Percentiles rank a stretch among this genome's conserved stretches.
phyloP scores from a whole-genome alignment of 1,139 yeast species.

The Spencermartinsiella ligniputridi region DNA sequence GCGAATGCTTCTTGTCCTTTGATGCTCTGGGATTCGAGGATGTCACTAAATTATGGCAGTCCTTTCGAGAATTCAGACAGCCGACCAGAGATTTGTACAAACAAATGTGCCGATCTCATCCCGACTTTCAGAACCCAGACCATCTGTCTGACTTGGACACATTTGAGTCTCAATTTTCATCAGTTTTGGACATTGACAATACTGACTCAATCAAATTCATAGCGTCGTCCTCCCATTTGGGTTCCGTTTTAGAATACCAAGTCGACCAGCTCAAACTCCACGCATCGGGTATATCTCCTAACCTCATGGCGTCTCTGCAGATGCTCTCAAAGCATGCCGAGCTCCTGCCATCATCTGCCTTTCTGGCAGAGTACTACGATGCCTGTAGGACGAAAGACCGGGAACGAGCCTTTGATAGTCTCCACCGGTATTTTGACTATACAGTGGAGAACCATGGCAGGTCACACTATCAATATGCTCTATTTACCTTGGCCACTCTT shows the following conservation, averaged over 20 bases:
- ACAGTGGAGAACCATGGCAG: conserved; percentile 66
- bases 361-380: conserved; percentile 62
- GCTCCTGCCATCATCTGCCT: conserved; percentile 56
- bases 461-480: conserved; percentile 74
- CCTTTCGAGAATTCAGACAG: conserved; percentile 50
- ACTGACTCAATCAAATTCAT: not conserved
- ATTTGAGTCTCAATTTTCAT: not conserved
- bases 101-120: not conserved
- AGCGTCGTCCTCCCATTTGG: conserved; percentile 28
- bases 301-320: conserved; percentile 35
- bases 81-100: conserved; percentile 8
- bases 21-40: conserved; percentile 59
- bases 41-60: conserved; percentile 47
- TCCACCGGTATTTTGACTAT: conserved; percentile 83
- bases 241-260: conserved; percentile 51
- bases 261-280: conserved; percentile 50
- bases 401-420: conserved; percentile 64
- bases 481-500: conserved; percentile 70
- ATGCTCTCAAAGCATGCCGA: conserved; percentile 39
- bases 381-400: conserved; percentile 60
- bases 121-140: not conserved
- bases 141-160: not conserved
- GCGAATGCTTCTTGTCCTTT: conserved; percentile 44
- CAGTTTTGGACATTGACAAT: conserved; percentile 35
- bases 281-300: conserved; percentile 38